Base-by-base conservation (phyloP, 2,329 filamentous ascomycete species). In the Microcyclospora pomicola region DNA sequence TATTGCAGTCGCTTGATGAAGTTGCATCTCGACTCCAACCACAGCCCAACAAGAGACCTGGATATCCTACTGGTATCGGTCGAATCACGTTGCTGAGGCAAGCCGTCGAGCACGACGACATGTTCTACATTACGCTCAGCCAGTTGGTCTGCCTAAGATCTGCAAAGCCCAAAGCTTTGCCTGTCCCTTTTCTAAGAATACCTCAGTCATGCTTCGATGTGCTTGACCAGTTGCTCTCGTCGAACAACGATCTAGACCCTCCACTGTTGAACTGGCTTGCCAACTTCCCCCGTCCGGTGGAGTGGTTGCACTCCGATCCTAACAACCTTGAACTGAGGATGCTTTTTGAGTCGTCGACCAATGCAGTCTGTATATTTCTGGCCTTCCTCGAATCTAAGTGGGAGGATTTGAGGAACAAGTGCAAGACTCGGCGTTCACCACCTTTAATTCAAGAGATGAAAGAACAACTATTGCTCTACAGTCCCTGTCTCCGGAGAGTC, bases 81-180 rank as follows among this genome's bases (percentile, higher is more conserved):
- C 67, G 80, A 24, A 61, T 75, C 27, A 45, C 54, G n/a, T 63
- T 81, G 6, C 59, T 86, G 10, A 50, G 46, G 16, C 61, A 72
- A 15, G 80, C 80, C 1, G 79, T 75, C 45, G 32, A 44, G 2
- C 48, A 53, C 0, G 55, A 66, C 4, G 82, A 87, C 53, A 44
- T 63, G 34, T 73, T 81, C 50, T 86, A 79, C 51, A 48, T 85
- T 35, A 63, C 69, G 5, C 53, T 82, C 10, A 79, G 82, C 51
- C 78, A 82, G 50, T 42, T 80, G 2, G 77, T 74, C 53, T 81
- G 76, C 50, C 50, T 70, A 14, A 73, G 71, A 67, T 67, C 66
- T 3, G 40, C 59, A 2, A 53, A 62, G 13, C 59, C 55, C 1
- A 37, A 46, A 1, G 42, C 51, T 2, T 50, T 71, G 4, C 57